Evolutionary conservation across 345 rosid species (phyloP).

Genomic region (Arabidopsis thaliana): DNA sequence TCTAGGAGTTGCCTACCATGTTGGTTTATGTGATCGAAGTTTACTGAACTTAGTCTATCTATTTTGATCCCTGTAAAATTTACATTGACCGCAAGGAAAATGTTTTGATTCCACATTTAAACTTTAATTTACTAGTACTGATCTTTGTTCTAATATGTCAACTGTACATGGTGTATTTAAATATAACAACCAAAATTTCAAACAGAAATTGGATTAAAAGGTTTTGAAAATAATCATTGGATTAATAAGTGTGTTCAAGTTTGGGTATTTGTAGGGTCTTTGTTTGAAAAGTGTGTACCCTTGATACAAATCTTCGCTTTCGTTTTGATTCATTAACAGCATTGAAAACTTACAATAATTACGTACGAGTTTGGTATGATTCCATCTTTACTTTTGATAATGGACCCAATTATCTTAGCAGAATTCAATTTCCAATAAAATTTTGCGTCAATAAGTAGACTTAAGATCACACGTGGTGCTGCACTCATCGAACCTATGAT

Average conservation of each 20-base stretch:
- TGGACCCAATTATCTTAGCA: slow-evolving; percentile 33
- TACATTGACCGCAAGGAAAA: background rate
- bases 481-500: slow-evolving; percentile 19
- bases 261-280: slow-evolving; percentile 24
- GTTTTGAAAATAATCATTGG: background rate
- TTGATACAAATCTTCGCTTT: slow-evolving; percentile 4
- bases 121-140: background rate
- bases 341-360: slow-evolving; percentile 16
- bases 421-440: slow-evolving; percentile 29
- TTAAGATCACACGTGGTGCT: slow-evolving; percentile 37
- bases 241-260: background rate
- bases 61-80: background rate
- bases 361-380: slow-evolving; percentile 44
- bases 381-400: slow-evolving; percentile 37
- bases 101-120: background rate
- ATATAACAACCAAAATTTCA: background rate
- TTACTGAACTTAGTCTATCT: background rate
- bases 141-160: background rate
- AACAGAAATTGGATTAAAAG: background rate
- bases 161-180: background rate
- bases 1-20: slow-evolving; percentile 17
- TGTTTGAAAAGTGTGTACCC: slow-evolving; percentile 20
- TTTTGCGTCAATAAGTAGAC: slow-evolving; percentile 28
- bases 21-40: background rate
- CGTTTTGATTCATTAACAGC: slow-evolving; percentile 25